phyloP scores from a whole-genome alignment of 1,139 yeast species.

The Lodderomyces metapsilosis region DNA sequence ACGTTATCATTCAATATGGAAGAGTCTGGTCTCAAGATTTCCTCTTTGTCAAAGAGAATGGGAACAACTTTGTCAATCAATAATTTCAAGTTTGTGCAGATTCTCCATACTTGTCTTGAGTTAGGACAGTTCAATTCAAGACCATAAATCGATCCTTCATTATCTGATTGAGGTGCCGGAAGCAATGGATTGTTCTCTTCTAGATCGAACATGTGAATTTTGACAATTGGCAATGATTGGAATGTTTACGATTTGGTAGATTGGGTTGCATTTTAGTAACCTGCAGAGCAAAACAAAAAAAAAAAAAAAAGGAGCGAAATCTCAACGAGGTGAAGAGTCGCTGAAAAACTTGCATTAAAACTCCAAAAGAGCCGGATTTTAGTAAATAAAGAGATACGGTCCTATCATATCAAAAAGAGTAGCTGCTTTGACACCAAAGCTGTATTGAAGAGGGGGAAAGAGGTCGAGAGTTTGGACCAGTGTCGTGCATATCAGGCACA shows the following conservation, averaged over 20 bases:
- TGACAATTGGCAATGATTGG: no score
- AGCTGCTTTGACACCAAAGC: no score
- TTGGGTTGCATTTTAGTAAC: no score
- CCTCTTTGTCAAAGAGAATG: slow-evolving; percentile 50
- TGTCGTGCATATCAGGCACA: background rate
- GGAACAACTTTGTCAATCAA: slow-evolving; percentile 73
- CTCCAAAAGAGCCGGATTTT: no score
- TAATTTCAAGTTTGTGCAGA: slow-evolving; percentile 70
- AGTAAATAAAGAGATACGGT: no score
- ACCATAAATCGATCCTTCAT: slow-evolving; percentile 14
- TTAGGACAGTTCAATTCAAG: slow-evolving; percentile 42
- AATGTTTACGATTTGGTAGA: no score
- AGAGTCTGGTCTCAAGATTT: slow-evolving; percentile 58
- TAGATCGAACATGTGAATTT: slow-evolving; percentile 11
- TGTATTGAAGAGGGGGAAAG: no score
- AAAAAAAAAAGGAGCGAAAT: no score
- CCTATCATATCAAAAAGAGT: no score
- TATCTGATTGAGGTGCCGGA: slow-evolving; percentile 11
- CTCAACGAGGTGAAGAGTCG: no score
- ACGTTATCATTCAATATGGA: slow-evolving; percentile 61
- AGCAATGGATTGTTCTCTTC: slow-evolving; percentile 15
- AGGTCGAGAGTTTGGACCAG: no score
- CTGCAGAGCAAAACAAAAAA: background rate
- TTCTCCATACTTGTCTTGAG: slow-evolving; percentile 68
- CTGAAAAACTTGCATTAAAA: no score